phyloP scores from a whole-genome alignment of 805 yeast species.

The Candida maesae region DNA sequence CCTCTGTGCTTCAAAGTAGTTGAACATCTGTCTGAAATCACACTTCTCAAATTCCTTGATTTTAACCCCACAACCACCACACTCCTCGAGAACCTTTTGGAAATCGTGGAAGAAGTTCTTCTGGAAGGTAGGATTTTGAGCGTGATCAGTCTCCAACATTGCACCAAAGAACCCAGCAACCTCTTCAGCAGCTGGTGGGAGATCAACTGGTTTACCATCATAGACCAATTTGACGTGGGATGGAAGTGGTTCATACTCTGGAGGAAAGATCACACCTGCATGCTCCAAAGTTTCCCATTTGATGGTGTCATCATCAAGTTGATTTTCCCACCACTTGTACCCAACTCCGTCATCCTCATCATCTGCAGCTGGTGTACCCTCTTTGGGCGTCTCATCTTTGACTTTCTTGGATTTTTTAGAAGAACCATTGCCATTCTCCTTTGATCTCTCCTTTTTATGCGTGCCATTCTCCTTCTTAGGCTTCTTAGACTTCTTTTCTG shows the following conservation, averaged over 20 bases:
- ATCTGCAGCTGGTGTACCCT: constrained; percentile 30
- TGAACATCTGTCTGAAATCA: constrained; percentile 74
- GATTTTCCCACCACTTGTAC: constrained; percentile 86
- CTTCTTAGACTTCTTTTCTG: constrained; percentile 10
- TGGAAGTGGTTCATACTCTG: constrained; percentile 85
- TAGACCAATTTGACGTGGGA: constrained; percentile 69
- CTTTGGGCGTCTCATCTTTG: constrained; percentile 14
- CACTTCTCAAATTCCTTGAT: constrained; percentile 60
- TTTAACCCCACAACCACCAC: constrained; percentile 59
- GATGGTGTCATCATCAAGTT: constrained; percentile 61
- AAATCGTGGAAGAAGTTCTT: constrained; percentile 86
- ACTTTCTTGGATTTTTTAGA: constrained; percentile 8
- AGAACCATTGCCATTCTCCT: constrained; percentile 1
- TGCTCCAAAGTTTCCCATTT: constrained; percentile 89
- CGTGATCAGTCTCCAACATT: constrained; percentile 83
- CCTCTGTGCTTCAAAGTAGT: constrained; percentile 63
- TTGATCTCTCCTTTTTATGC: constrained; percentile 15
- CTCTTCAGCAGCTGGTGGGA: constrained; percentile 86
- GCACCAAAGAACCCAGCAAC: constrained; percentile 96
- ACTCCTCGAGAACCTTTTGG: constrained; percentile 57
- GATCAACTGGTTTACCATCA: constrained; percentile 67
- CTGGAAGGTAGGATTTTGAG: constrained; percentile 79
- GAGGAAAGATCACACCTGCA: constrained; percentile 91
- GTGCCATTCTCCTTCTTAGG: constrained; percentile 10
- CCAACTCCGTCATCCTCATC: constrained; percentile 54